Evolutionary conservation across 768 basidiomycete genomes (phyloP).

Genomic region (Candolleomyces aberdarensis): DNA sequence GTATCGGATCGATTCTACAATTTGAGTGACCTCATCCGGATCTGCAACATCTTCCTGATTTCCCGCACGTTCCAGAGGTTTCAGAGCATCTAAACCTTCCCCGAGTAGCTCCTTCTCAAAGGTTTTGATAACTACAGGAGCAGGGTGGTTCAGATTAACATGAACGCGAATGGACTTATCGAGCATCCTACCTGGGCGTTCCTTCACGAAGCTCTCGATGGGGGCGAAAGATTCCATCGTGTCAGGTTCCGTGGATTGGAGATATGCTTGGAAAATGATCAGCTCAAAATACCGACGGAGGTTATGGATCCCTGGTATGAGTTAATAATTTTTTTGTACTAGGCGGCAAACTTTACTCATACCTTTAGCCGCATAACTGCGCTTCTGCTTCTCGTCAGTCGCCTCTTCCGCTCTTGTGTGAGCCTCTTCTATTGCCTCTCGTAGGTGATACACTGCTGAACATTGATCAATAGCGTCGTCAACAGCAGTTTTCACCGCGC

Average conservation of each 20-base stretch:
- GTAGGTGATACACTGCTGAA: slow-evolving; percentile 76
- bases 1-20: slow-evolving; percentile 85
- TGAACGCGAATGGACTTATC: not conserved
- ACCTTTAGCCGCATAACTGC: slow-evolving; percentile 71
- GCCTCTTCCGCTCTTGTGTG: slow-evolving; percentile 76
- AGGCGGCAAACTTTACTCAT: slow-evolving; percentile 8
- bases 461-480: slow-evolving; percentile 90
- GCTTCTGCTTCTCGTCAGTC: slow-evolving; percentile 67
- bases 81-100: slow-evolving; percentile 76
- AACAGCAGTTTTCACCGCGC: slow-evolving; percentile 79
- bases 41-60: slow-evolving; percentile 67
- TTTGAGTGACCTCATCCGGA: slow-evolving; percentile 86
- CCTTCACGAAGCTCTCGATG: slow-evolving; percentile 80
- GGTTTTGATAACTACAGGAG: slow-evolving; percentile 77
- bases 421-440: slow-evolving; percentile 85
- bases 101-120: slow-evolving; percentile 86
- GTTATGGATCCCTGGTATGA: slow-evolving; percentile 62
- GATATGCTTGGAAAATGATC: slow-evolving; percentile 86
- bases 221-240: slow-evolving; percentile 71
- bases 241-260: slow-evolving; percentile 78
- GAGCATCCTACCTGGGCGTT: slow-evolving; percentile 69
- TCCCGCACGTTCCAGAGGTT: slow-evolving; percentile 75
- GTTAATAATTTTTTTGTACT: not conserved
- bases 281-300: slow-evolving; percentile 83
- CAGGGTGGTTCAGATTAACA: not conserved